Evolutionary conservation across 163 green algal genomes (phyloP), one percentile per base, ranked within the genome.

Genomic region (Scenedesmus sp.): DNA sequence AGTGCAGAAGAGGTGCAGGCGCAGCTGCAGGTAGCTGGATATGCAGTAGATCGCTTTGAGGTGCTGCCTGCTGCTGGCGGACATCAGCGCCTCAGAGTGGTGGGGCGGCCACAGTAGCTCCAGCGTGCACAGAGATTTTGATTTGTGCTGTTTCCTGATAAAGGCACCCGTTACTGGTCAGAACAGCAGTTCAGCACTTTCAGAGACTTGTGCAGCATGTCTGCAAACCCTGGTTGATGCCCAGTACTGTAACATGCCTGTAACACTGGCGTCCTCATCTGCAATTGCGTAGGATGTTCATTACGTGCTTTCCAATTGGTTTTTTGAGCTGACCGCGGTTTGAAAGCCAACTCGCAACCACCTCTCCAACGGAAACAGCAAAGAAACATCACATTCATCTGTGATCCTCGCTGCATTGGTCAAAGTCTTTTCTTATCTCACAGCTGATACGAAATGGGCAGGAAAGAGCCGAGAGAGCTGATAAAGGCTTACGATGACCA

Each of bases 11-110:
- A 55, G 56, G 82, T 76, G 82, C 23, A 70, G 82, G 55, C 57
- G 15, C n/a, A 79, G 56, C 59, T 81, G 84, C 57, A 59, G 59
- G 74, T 57, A 87, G 87, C 76, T 81, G 87, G 74, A 13, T 87
- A 77, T 79, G 87, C 83, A 60, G 83, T 55, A 4, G 23, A 10
- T 20, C 2, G 83, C 9, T 26, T 84, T 8, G 2, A 84, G 1
- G 34, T 67, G 66, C 10, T 90, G 6, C 16, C 55, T 62, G 46
- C 64, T 56, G 85, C 66, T 18, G 66, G 56, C 23, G 56, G n/a
- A 1, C 15, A 54, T 9, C 76, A 56, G 34, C 57, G 56, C 20
- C 34, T 73, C 23, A 74, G 82, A 34, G 34, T 88, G 82, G 82
- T 73, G 1, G 56, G 34, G 18, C 56, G 56, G 23, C 12, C 15